Evolutionary conservation across 1,139 yeast species (phyloP), one percentile per base, ranked within the genome.

Genomic region (Suhomyces coccinellae): DNA sequence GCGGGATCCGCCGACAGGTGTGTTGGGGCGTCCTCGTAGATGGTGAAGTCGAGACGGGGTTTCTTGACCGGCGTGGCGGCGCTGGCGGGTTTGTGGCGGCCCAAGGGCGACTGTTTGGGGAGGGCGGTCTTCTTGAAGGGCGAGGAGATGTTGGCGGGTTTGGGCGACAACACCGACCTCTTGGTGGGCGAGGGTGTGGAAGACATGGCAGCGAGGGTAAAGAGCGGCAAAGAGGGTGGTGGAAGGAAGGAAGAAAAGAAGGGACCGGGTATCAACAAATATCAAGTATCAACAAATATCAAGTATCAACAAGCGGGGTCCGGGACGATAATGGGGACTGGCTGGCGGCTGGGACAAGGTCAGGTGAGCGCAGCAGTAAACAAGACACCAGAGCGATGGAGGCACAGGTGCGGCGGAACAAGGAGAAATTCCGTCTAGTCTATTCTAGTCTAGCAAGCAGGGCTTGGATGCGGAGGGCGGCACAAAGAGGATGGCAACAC

Each of bases 111-210:
- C 32, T 41, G 41, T 16, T 41, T 48, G 27, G 50, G 47, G 26
- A 50, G 49, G 41, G 43, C 44, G 42, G 49, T 43, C 44, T 52
- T 55, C 33, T 48, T 46, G 47, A 50, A 51, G 6, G 57, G 56
- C 7, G 55, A 50, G 12, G 46, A 44, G 34, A 54, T 49, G 39
- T 64, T 65, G 29, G 62, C 53, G 11, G 65, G 61, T 45, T 62
- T 64, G 26, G 73, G 71, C 2, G 73, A 67, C 41, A 69, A 58
- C 16, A 59, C 64, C 16, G 67, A 51, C 51, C 72, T 64, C 22
- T 43, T 45, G 31, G 63, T 55, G 17, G 70, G 69, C 3, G 70
- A 63, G 40, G 68, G 63, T 16, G 69, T 61, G 28, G 63, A 52
- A 14, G 65, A 55, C 44, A 41, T 46, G 28, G 12, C 27, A 33